These are phyloP conservation scores for Triticum urartu DNA, from an alignment of 176 grass and related monocot genomes.

Conservation along the genomic window DNA sequence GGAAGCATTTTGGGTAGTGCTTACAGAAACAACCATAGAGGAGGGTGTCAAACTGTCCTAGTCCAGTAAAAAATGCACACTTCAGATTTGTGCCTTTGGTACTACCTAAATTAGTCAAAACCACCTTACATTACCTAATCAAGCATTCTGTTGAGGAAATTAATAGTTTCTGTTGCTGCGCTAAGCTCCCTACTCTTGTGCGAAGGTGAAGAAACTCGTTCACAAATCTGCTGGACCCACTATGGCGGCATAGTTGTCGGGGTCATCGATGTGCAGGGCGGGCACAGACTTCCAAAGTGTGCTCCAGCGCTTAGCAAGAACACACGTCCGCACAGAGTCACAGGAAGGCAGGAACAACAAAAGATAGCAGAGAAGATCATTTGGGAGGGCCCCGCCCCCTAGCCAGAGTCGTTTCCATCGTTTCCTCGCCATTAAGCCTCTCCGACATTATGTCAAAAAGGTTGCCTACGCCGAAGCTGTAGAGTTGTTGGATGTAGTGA, in stretches of 20 bases:
- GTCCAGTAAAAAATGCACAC: no score
- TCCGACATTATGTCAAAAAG: neutral
- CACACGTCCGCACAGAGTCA: neutral
- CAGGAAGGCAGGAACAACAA: neutral
- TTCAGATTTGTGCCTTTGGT: no score
- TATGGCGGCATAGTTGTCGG: neutral
- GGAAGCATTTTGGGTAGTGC: no score
- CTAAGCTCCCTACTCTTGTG: no score
- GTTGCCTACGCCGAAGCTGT: neutral
- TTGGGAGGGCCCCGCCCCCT: neutral
- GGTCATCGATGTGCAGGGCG: neutral
- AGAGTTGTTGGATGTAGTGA: neutral
- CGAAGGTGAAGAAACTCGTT: no score
- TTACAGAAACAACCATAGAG: no score
- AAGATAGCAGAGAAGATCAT: neutral
- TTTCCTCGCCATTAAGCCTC: neutral
- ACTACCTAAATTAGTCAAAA: no score
- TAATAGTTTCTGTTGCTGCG: no score
- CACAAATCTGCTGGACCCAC: neutral
- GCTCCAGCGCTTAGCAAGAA: neutral
- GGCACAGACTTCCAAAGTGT: neutral
- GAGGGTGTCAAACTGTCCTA: no score
- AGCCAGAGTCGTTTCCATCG: neutral
- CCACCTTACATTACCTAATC: no score
- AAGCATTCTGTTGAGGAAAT: no score